Percentiles rank a stretch among this genome's conserved stretches.
These are phyloP conservation scores for Domatiomyces catenatus DNA, from an alignment of 2,329 filamentous ascomycete genomes.

Conservation along the genomic window DNA sequence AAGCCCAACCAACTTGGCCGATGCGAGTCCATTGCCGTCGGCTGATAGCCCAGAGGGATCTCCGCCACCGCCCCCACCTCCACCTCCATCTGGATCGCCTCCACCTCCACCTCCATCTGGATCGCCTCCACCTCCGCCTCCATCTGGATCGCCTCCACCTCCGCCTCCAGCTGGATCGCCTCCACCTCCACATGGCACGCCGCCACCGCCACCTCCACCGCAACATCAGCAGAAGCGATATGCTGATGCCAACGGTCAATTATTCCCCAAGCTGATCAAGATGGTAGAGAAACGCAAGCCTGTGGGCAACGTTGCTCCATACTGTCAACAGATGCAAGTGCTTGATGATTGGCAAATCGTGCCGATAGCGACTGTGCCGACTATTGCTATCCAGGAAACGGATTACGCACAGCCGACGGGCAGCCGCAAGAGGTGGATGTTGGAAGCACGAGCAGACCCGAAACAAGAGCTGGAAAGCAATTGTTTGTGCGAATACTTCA, in stretches of 20 bases:
- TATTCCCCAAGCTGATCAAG: slow-evolving; percentile 45
- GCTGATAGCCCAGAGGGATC: not conserved
- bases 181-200: slow-evolving; percentile 2
- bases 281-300: slow-evolving; percentile 47
- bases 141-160: slow-evolving; percentile 4
- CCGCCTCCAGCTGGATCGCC: not conserved
- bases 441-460: slow-evolving; percentile 1
- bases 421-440: slow-evolving; percentile 1
- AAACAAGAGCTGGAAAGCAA: slow-evolving; percentile 13
- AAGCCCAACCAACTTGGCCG: not conserved
- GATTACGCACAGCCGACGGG: slow-evolving; percentile 3
- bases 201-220: not conserved
- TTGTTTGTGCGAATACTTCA: slow-evolving; percentile 16
- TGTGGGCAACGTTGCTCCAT: slow-evolving; percentile 28
- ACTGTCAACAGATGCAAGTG: slow-evolving; percentile 51
- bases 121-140: slow-evolving; percentile 8
- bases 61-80: not conserved
- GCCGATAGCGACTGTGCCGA: slow-evolving; percentile 17
- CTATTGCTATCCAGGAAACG: slow-evolving; percentile 13
- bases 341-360: slow-evolving; percentile 35
- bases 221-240: slow-evolving; percentile 1
- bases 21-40: not conserved
- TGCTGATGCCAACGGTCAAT: not conserved
- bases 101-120: not conserved
- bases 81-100: not conserved